Evolutionary conservation across 2,329 filamentous ascomycete species (phyloP), one percentile per base, ranked within the genome.

Genomic region (Hypomyces perniciosus): DNA sequence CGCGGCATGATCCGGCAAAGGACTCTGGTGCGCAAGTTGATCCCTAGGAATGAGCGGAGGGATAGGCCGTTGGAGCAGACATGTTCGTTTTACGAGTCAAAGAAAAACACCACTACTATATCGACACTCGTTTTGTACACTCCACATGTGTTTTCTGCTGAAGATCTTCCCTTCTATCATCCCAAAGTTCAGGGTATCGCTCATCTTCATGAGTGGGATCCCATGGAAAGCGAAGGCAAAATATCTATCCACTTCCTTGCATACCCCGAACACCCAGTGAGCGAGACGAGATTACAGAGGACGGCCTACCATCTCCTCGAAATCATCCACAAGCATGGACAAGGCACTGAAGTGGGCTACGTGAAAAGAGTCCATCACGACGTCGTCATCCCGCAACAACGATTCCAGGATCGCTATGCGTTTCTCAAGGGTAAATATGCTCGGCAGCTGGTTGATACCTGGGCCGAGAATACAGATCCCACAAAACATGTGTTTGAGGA

Each of bases 401-500:
- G 75, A 1, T 84, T 95, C 48, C 92, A 97, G 65, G 82, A 91
- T 61, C 91, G 85, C 0, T 97, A 96, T 65, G 77, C 85, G 0
- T 74, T 76, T 13, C 77, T 99, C 6, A 97, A 97, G 69, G 73
- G 80, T 48, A 86, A 80, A 59, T 90, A 97, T 64, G 90, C 89
- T 1, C 78, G 80, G 20, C 62, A 69, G 1, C 72, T 99, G 9
- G 85, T 90, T 10, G 68, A 80, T n/a, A 72, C 69, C 1, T 99
- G 92, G 93, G 84, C 83, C 10, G 93, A 97, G 71, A 79, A 79
- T 46, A 97, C 91, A 0, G 90, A 95, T 63, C 88, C 91, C 0
- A 75, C 75, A 12, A 99, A 97, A 66, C 91, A 97, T 63, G 90
- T 97, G 3, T 97, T 96, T 67, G 93, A 99, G 65, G 92, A 97